Evolutionary conservation across 2,329 filamentous ascomycete species (phyloP).

Genomic region (Fusarium aywerte): DNA sequence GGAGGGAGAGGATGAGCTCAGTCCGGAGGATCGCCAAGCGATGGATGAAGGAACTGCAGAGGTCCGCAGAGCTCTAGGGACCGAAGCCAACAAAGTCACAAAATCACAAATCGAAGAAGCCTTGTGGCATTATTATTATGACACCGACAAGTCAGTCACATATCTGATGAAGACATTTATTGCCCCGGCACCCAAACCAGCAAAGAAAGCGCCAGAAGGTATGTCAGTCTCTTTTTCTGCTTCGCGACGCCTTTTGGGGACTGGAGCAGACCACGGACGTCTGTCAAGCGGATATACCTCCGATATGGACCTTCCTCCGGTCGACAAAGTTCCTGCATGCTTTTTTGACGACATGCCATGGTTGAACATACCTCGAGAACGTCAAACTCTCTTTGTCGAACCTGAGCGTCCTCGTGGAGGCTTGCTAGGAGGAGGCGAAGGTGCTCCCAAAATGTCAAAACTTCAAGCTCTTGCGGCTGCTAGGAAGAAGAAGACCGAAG

Average conservation of each 20-base stretch:
- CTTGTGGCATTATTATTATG: slow-evolving; percentile 96
- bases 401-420: slow-evolving; percentile 68
- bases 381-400: slow-evolving; percentile 73
- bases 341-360: slow-evolving; percentile 90
- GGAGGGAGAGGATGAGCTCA: slow-evolving; percentile 59
- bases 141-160: slow-evolving; percentile 83
- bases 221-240: slow-evolving; percentile 53
- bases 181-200: slow-evolving; percentile 56
- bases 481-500: slow-evolving; percentile 82
- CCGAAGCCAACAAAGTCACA: slow-evolving; percentile 66
- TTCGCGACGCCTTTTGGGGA: slow-evolving; percentile 42
- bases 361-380: slow-evolving; percentile 75
- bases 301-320: slow-evolving; percentile 30
- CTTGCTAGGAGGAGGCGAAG: slow-evolving; percentile 79
- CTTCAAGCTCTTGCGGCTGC: slow-evolving; percentile 89
- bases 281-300: slow-evolving; percentile 23
- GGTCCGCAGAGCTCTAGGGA: slow-evolving; percentile 73
- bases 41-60: slow-evolving; percentile 74
- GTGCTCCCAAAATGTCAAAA: slow-evolving; percentile 82
- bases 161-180: slow-evolving; percentile 78
- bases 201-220: slow-evolving; percentile 58
- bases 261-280: slow-evolving; percentile 50
- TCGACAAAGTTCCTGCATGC: slow-evolving; percentile 52
- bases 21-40: slow-evolving; percentile 58
- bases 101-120: slow-evolving; percentile 82